Evolutionary conservation across 2,329 filamentous ascomycete genomes (phyloP).

Genomic region (Phialemonium atrogriseum): DNA sequence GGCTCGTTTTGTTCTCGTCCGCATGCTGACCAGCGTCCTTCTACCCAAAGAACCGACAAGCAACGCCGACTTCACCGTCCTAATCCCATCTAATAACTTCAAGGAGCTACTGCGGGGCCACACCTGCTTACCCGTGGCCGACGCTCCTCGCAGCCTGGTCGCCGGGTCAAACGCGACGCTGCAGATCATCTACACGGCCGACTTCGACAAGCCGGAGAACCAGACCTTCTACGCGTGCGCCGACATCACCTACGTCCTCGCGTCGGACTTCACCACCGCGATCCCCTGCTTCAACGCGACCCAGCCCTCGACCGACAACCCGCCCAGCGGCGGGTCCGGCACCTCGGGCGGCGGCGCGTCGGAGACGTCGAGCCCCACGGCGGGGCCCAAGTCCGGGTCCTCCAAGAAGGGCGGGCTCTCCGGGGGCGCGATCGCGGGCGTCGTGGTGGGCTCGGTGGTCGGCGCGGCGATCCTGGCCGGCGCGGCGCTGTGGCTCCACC

Average conservation of each 20-base stretch:
- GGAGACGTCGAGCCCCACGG: constrained; percentile 11
- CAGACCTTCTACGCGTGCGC: constrained; percentile 42
- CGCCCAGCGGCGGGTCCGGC: constrained; percentile 9
- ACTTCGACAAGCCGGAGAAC: constrained; percentile 31
- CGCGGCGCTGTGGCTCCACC: constrained; percentile 9
- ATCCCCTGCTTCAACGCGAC: constrained; percentile 38
- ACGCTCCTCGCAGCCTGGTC: constrained; percentile 23
- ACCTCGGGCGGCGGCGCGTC: constrained; percentile 11
- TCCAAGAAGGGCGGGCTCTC: constrained; percentile 6
- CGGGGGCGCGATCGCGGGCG: constrained; percentile 12
- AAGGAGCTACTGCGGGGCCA: constrained; percentile 34
- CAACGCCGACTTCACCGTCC: constrained; percentile 30
- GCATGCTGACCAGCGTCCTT: too few species aligned
- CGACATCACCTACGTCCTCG: constrained; percentile 34
- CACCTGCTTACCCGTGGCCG: constrained; percentile 32
- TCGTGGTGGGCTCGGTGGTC: constrained; percentile 10
- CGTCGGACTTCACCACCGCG: constrained; percentile 21
- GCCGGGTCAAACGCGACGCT: constrained; percentile 38
- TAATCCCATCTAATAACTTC: constrained; percentile 24
- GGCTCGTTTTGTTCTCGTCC: too few species aligned
- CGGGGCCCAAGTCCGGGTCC: neutral
- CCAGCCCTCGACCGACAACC: constrained; percentile 9
- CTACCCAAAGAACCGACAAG: constrained; percentile 28
- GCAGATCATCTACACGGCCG: constrained; percentile 37
- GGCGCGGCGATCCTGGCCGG: constrained; percentile 7